Base-by-base conservation (phyloP, 345 rosid species). In the Gossypium turneri region DNA sequence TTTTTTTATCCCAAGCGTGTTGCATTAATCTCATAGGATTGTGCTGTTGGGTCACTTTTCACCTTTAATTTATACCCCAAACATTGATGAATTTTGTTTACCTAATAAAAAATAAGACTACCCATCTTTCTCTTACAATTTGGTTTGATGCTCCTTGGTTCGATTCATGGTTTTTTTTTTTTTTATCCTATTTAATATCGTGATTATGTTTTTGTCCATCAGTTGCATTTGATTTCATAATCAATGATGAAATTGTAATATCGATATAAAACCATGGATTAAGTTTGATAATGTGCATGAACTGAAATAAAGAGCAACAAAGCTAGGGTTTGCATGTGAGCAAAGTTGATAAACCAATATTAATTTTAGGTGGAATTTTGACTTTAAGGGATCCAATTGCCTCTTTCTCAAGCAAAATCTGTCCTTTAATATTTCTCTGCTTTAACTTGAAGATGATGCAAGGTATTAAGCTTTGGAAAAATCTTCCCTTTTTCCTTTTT, bases 341-440 rank as follows among this genome's bases (percentile, higher is more conserved):
- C 12, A 50, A 12, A 17, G 16, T 52, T 29, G 73, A 53, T 11
- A 10, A 70, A 11, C 10, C 4, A 29, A 70, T 15, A 25, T 62
- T 57, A 17, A 43, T 24, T 29, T 53, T 70, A 45, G 60, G 61
- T 66, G 73, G 68, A 57, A 65, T 73, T 19, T 67, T 34, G 73
- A 9, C 27, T 67, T 53, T n/a, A 64, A 57, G 43, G 47, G 13
- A 20, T 56, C 25, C 25, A 25, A 19, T 72, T 82, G 79, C 82
- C 79, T 79, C 66, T 15, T 70, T 71, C 44, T 51, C 56, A 81
- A 84, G 86, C 76, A 77, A 75, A 13, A 48, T 22, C n/a, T 17
- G 16, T 58, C 20, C 44, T 20, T 67, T 67, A 3, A 7, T 41
- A 13, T 27, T 55, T 73, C 76, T 34, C 15, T 10, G 25, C 70